These are phyloP conservation scores for Epichloe elymi DNA, from an alignment of 2,329 filamentous ascomycete species.

Conservation along the genomic window DNA sequence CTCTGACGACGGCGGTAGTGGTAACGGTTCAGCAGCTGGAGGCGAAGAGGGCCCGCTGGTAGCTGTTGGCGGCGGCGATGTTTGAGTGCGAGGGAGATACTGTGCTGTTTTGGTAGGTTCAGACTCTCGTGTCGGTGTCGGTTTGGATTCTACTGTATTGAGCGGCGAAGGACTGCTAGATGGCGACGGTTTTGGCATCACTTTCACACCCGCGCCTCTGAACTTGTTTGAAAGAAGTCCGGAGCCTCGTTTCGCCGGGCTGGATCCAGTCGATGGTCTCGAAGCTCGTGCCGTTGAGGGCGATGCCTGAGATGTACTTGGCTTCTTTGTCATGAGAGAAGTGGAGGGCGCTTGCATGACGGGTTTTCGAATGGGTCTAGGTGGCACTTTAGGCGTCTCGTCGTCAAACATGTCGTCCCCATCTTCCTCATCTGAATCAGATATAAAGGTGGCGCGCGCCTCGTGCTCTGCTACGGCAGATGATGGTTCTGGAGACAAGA, in stretches of 20 bases:
- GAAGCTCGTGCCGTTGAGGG: not conserved
- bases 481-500: conserved; percentile 10
- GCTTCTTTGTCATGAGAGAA: not conserved
- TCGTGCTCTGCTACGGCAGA: conserved; percentile 19
- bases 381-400: not conserved
- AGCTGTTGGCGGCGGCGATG: not conserved
- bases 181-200: not conserved
- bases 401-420: conserved; percentile 9
- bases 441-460: conserved; percentile 25
- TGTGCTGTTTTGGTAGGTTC: not conserved
- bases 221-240: conserved; percentile 8
- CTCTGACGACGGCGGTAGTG: not conserved
- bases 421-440: conserved; percentile 24
- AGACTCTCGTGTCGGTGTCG: not conserved
- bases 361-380: conserved; percentile 4
- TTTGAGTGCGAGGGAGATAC: not conserved
- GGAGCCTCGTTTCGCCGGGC: not conserved
- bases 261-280: not conserved
- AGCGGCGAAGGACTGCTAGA: not conserved
- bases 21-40: not conserved
- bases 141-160: not conserved
- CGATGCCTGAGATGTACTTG: not conserved
- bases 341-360: not conserved
- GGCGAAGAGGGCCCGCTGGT: not conserved
- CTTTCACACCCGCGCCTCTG: not conserved